Evolutionary conservation across 768 basidiomycete genomes (phyloP).

Genomic region (Psilocybe tampanensis): DNA sequence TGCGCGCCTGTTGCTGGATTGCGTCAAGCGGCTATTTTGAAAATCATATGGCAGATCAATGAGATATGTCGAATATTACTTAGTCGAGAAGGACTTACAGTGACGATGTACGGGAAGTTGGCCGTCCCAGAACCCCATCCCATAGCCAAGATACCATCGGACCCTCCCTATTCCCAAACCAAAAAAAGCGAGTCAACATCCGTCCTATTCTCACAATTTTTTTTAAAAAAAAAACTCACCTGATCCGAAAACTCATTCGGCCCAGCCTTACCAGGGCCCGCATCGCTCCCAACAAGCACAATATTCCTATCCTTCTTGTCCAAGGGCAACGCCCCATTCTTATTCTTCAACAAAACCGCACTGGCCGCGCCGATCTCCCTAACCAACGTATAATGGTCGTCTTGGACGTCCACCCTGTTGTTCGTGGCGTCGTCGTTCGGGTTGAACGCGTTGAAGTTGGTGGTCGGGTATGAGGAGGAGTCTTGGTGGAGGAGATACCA

Average conservation of each 20-base stretch:
- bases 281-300: conserved; percentile 64
- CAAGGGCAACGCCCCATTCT: conserved; percentile 56
- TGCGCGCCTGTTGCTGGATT: conserved; percentile 71
- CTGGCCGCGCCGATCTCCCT: conserved; percentile 75
- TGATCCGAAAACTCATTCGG: conserved; percentile 73
- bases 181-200: not conserved
- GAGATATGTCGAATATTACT: not conserved
- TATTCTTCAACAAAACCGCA: conserved; percentile 79
- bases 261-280: conserved; percentile 63
- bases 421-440: conserved; percentile 55
- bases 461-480: conserved; percentile 55
- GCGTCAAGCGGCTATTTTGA: conserved; percentile 69
- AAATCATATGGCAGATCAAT: not conserved
- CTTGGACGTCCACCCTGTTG: conserved; percentile 68
- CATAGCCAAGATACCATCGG: conserved; percentile 79
- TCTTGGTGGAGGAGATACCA: conserved; percentile 76
- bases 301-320: conserved; percentile 45
- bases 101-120: conserved; percentile 77
- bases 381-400: conserved; percentile 66
- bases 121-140: conserved; percentile 92
- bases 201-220: not conserved
- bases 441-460: conserved; percentile 73
- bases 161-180: conserved; percentile 49
- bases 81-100: conserved; percentile 41
- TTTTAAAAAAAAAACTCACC: conserved; percentile 17